Evolutionary conservation across 1,284 basidiomycete species (phyloP).

Genomic region (Ceratobasidium sp.): DNA sequence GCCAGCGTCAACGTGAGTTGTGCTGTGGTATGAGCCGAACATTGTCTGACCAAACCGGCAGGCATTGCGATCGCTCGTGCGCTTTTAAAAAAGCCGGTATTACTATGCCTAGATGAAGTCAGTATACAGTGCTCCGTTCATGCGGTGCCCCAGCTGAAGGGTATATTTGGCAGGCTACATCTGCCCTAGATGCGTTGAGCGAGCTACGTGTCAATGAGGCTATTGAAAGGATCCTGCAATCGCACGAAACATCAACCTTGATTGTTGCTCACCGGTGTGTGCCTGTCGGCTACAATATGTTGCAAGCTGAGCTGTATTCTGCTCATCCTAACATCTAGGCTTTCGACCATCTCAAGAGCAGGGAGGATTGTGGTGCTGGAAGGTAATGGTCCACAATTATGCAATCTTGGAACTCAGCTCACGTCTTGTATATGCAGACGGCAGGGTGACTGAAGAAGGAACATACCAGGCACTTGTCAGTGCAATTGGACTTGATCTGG

Average conservation of each 20-base stretch:
- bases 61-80: constrained; percentile 69
- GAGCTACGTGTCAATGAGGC: constrained; percentile 93
- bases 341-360: constrained; percentile 86
- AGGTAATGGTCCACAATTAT: constrained; percentile 60
- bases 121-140: constrained; percentile 59
- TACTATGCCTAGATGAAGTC: constrained; percentile 86
- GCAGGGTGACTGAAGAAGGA: constrained; percentile 85
- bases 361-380: constrained; percentile 90
- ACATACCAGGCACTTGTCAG: constrained; percentile 83
- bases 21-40: not conserved
- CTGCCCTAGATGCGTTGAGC: constrained; percentile 88
- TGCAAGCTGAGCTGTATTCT: not conserved
- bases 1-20: constrained; percentile 73
- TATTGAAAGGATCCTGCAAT: constrained; percentile 85
- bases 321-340: constrained; percentile 55
- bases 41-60: not conserved
- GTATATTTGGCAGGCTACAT: constrained; percentile 57
- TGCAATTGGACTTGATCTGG: constrained; percentile 29
- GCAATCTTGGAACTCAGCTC: not conserved
- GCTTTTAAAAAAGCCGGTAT: constrained; percentile 85
- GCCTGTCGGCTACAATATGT: not conserved
- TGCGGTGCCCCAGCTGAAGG: not conserved
- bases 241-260: constrained; percentile 85
- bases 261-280: constrained; percentile 80
- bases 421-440: constrained; percentile 67